These are phyloP conservation scores for Blastobotrys illinoisensis DNA, from an alignment of 1,139 yeast species.

Conservation along the genomic window DNA sequence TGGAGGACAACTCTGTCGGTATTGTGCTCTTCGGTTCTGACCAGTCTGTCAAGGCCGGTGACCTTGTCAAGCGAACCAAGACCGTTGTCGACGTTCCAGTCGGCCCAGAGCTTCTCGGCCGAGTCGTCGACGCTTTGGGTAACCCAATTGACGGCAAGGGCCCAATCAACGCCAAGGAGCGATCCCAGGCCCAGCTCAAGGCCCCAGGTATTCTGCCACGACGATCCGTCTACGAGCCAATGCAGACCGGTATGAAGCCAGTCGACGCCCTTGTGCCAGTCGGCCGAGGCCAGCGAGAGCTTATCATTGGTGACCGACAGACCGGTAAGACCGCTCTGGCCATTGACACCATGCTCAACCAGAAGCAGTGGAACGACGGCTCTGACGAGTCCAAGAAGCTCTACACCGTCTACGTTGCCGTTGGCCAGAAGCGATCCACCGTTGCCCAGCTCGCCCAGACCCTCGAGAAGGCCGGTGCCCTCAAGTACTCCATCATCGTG, in stretches of 20 bases:
- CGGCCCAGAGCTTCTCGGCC: constrained; percentile 97
- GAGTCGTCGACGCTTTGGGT: constrained; percentile 99
- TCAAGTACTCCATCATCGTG: constrained; percentile 95
- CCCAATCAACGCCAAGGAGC: constrained; percentile 81
- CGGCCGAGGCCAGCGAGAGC: constrained; percentile 99
- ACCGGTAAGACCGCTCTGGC: constrained; percentile 99
- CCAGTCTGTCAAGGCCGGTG: constrained; percentile 98
- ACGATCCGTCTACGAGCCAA: constrained; percentile 97
- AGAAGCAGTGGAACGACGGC: constrained; percentile 98
- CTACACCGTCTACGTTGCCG: constrained; percentile 99
- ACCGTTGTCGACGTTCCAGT: constrained; percentile 98
- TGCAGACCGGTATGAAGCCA: constrained; percentile 99
- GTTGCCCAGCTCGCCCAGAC: constrained; percentile 99
- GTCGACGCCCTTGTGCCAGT: constrained; percentile 99
- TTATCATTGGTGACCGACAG: constrained; percentile 99
- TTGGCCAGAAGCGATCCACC: constrained; percentile 99
- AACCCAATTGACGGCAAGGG: constrained; percentile 99
- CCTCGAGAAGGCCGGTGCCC: constrained; percentile 95
- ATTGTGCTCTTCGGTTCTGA: constrained; percentile 99
- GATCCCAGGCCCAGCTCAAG: constrained; percentile 96
- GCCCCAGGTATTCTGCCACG: constrained; percentile 99
- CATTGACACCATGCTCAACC: constrained; percentile 95
- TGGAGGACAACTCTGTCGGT: constrained; percentile 99
- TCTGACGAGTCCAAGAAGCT: constrained; percentile 93
- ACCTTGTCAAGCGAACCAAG: constrained; percentile 99